Evolutionary conservation across 2,329 filamentous ascomycete genomes (phyloP).

Genomic region (Harringtonia aguacate): DNA sequence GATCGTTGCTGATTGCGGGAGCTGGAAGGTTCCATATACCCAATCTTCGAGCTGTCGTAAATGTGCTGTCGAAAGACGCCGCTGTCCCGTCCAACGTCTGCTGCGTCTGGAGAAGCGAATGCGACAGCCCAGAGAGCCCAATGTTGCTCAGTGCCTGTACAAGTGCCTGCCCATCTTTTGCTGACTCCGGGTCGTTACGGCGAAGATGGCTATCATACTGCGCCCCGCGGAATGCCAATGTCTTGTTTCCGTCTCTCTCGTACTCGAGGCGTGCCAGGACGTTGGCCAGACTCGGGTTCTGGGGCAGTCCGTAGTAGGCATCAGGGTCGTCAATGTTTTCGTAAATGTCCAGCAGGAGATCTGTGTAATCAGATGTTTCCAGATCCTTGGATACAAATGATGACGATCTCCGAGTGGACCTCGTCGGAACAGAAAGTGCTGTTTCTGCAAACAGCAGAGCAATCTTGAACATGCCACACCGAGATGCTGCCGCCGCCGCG

Average conservation of each 20-base stretch:
- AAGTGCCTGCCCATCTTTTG: conserved; percentile 55
- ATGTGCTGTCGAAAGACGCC: conserved; percentile 57
- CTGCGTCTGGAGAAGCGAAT: conserved; percentile 63
- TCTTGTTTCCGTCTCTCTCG: conserved; percentile 78
- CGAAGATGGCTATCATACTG: conserved; percentile 80
- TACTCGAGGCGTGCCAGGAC: conserved; percentile 79
- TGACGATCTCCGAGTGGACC: conserved; percentile 46
- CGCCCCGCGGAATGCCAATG: conserved; percentile 80
- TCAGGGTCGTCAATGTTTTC: conserved; percentile 93
- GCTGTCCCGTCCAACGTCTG: conserved; percentile 39
- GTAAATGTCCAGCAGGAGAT: conserved; percentile 72
- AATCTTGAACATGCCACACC: conserved; percentile 78
- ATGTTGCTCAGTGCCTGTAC: conserved; percentile 69
- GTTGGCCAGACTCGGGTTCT: conserved; percentile 63
- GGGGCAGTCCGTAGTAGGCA: conserved; percentile 83
- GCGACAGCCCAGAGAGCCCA: conserved; percentile 76
- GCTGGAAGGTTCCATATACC: conserved; percentile 88
- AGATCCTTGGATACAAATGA: conserved; percentile 20
- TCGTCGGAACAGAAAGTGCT: conserved; percentile 42
- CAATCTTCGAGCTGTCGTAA: conserved; percentile 68
- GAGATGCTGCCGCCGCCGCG: conserved; percentile 60
- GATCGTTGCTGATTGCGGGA: conserved; percentile 49
- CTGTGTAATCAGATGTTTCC: conserved; percentile 40
- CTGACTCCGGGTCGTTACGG: conserved; percentile 39
- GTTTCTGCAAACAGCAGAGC: conserved; percentile 78